phyloP scores from a whole-genome alignment of 345 rosid genomes.

The Lepidium sativum region DNA sequence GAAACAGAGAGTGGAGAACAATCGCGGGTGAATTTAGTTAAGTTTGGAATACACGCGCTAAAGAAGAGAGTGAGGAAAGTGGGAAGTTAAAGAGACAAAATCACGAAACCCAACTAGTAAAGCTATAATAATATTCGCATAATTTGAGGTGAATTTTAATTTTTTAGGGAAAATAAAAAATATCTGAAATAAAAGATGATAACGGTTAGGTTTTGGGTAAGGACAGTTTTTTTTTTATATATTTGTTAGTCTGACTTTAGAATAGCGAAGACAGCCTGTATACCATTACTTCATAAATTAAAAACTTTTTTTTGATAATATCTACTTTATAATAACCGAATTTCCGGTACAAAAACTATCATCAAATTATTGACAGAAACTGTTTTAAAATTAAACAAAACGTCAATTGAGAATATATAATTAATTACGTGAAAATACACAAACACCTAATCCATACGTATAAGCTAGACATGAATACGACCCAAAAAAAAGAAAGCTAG shows the following conservation, averaged over 20 bases:
- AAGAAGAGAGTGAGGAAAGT: neutral
- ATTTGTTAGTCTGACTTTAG: slow-evolving; percentile 24
- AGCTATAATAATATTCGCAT: slow-evolving; percentile 23
- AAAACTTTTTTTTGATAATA: slow-evolving; percentile 14
- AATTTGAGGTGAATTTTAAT: slow-evolving; percentile 12
- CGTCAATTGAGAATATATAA: neutral
- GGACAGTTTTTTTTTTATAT: slow-evolving; percentile 22
- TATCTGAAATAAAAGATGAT: slow-evolving; percentile 17
- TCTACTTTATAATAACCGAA: slow-evolving; percentile 13
- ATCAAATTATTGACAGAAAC: neutral
- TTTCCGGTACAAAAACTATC: neutral
- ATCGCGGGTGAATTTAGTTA: neutral
- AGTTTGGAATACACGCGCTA: neutral
- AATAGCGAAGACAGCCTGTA: slow-evolving; percentile 26
- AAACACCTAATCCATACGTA: neutral
- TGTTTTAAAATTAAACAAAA: neutral
- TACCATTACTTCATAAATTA: neutral
- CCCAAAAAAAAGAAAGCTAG: too few species aligned
- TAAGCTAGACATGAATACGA: too few species aligned
- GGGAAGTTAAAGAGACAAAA: slow-evolving; percentile 22
- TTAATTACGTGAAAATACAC: neutral
- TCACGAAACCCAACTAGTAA: slow-evolving; percentile 29
- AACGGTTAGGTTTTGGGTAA: slow-evolving; percentile 31
- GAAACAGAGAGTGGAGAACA: slow-evolving; percentile 11
- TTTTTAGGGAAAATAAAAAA: neutral